These are phyloP conservation scores for Stenogyne calaminthoides DNA, from an alignment of 305 asterid species.

Conservation along the genomic window DNA sequence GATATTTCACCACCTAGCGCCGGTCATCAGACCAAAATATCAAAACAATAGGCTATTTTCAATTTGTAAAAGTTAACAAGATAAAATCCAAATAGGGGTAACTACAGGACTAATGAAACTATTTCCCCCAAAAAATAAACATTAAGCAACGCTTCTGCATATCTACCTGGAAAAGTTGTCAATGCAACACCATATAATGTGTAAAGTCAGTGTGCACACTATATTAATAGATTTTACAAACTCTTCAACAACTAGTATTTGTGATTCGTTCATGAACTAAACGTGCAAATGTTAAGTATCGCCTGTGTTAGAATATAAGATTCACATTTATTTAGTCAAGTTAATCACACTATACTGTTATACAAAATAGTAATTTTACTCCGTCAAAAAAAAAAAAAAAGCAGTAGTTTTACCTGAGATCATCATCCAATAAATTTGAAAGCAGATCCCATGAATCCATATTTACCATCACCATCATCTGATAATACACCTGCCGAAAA, in stretches of 20 bases:
- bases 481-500: conserved; percentile 78
- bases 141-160: not conserved
- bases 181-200: not conserved
- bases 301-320: not conserved
- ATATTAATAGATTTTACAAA: not conserved
- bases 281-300: not conserved
- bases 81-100: too few species aligned
- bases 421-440: conserved; percentile 95
- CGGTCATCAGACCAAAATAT: too few species aligned
- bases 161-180: not conserved
- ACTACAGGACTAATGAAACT: too few species aligned
- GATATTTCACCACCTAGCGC: too few species aligned
- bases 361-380: conserved; percentile 42
- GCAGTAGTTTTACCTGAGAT: conserved; percentile 64
- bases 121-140: too few species aligned
- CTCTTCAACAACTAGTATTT: not conserved
- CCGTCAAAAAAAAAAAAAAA: too few species aligned
- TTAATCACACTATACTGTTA: conserved; percentile 5
- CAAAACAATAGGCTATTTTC: too few species aligned
- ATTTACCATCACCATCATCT: conserved; percentile 88
- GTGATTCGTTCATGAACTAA: too few species aligned
- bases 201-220: not conserved
- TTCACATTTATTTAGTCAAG: not conserved
- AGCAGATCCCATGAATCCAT: conserved; percentile 75
- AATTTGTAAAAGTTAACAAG: too few species aligned